Evolutionary conservation across 805 yeast species (phyloP).

Genomic region (Starmerella sirachaensis): DNA sequence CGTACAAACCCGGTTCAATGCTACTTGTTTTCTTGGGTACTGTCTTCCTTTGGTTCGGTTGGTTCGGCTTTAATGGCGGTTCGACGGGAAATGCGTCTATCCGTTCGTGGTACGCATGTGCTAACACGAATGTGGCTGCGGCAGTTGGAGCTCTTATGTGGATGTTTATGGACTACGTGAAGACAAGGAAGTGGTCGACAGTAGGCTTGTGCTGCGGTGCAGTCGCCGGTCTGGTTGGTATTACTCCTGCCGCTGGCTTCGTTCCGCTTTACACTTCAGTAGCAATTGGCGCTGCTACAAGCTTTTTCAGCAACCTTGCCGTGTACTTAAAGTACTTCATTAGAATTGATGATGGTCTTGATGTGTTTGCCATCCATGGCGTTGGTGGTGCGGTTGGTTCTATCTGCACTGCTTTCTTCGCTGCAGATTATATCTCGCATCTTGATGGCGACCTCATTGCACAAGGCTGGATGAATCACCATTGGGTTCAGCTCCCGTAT

Average conservation of each 20-base stretch:
- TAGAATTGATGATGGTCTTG: slow-evolving; percentile 88
- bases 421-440: slow-evolving; percentile 85
- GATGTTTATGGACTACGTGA: slow-evolving; percentile 79
- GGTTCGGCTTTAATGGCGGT: slow-evolving; percentile 99
- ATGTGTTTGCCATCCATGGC: slow-evolving; percentile 59
- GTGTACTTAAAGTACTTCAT: slow-evolving; percentile 63
- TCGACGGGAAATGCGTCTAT: slow-evolving; percentile 88
- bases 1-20: slow-evolving; percentile 88
- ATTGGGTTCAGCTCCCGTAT: slow-evolving; percentile 81
- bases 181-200: slow-evolving; percentile 89
- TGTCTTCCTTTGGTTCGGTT: slow-evolving; percentile 92
- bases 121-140: slow-evolving; percentile 90
- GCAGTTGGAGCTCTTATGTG: slow-evolving; percentile 86
- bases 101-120: slow-evolving; percentile 88
- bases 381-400: slow-evolving; percentile 33
- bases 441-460: slow-evolving; percentile 59
- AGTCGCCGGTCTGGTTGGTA: slow-evolving; percentile 86
- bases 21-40: slow-evolving; percentile 86
- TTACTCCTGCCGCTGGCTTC: slow-evolving; percentile 94
- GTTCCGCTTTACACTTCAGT: slow-evolving; percentile 87
- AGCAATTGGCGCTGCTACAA: slow-evolving; percentile 71
- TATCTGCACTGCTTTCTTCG: slow-evolving; percentile 77
- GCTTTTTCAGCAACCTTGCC: slow-evolving; percentile 69
- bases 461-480: slow-evolving; percentile 92
- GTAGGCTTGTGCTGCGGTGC: slow-evolving; percentile 89